phyloP scores from a whole-genome alignment of 306 rosid genomes.

The Trifolium dubium region DNA sequence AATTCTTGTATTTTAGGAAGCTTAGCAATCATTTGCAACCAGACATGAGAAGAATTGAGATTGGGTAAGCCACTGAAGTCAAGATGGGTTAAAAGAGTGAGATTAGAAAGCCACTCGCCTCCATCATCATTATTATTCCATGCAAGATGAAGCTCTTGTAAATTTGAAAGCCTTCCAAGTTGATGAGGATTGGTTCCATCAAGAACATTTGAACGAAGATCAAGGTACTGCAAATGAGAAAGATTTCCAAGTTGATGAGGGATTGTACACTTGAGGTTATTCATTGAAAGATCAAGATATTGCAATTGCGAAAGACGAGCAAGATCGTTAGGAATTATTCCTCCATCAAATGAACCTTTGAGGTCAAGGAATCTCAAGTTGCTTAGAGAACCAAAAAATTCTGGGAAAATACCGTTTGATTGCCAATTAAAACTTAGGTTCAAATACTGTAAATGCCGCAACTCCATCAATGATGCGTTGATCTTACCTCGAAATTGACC shows the following conservation, averaged over 20 bases:
- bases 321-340: constrained; percentile 25
- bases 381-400: background rate
- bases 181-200: constrained; percentile 33
- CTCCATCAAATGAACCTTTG: background rate
- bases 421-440: background rate
- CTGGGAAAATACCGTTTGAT: background rate
- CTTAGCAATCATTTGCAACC: constrained; percentile 22
- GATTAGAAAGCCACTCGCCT: constrained; percentile 40
- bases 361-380: constrained; percentile 33
- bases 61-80: background rate
- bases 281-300: background rate
- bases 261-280: background rate
- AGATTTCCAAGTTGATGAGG: constrained; percentile 31
- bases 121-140: background rate
- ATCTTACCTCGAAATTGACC: background rate
- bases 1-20: constrained; percentile 23
- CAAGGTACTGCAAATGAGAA: constrained; percentile 30
- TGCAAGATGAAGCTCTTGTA: constrained; percentile 31
- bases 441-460: background rate
- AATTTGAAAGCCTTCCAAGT: constrained; percentile 40
- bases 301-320: background rate
- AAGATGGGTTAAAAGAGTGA: constrained; percentile 43
- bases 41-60: constrained; percentile 17
- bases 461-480: background rate
- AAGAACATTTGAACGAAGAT: background rate